Base-by-base conservation (phyloP, 2,329 filamentous ascomycete genomes). In the Sporothrix curviconia region DNA sequence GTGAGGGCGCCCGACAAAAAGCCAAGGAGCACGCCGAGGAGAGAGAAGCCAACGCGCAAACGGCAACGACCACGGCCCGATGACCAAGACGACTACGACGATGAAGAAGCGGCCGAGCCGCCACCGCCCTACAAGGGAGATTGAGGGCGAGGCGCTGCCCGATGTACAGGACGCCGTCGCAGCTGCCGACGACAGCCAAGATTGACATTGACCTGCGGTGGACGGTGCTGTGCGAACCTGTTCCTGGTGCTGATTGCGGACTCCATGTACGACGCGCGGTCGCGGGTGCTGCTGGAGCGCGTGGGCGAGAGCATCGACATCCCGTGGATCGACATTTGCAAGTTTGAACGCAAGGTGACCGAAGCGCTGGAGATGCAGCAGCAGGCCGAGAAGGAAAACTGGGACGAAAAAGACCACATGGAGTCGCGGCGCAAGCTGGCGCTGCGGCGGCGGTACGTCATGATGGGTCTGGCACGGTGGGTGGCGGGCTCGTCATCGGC, bases 321-420 rank as follows among this genome's bases (percentile, higher is more conserved):
- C 7, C 81, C 86, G 12, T 95, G 90, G 90, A 77, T 95, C 55
- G 94, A 99, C 63, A 95, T 97, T 58, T 95, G 91, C 71, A 85
- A 90, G 39, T 99, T 99, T 67, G 94, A 99, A 73, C 97, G 96
- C 74, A 87, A 91, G 55, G 90, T 99, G 6, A 96, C 94, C 7
- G 94, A 99, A 71, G 91, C 94, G 1, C 76, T 99, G 22, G 94
- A 99, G 71, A 96, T 99, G 90, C 92, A 97, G 72, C 91, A 97
- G 71, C 85, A 89, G 47, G 90, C 90, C 6, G 88, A 91, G 62
- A 95, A 92, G 66, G 94, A 99, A 72, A 96, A 92, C 62, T 99
- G 94, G 94, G 95, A 96, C 64, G 94, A 99, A 70, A 87, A 94
- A 11, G 90, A 95, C 63, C 91, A 97, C 69, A 90, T 97, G 79